A percentile compares a stretch with the other conserved stretches of the same genome.
phyloP scores from a whole-genome alignment of 2,329 filamentous ascomycete genomes.

The Mariannaea sp. region DNA sequence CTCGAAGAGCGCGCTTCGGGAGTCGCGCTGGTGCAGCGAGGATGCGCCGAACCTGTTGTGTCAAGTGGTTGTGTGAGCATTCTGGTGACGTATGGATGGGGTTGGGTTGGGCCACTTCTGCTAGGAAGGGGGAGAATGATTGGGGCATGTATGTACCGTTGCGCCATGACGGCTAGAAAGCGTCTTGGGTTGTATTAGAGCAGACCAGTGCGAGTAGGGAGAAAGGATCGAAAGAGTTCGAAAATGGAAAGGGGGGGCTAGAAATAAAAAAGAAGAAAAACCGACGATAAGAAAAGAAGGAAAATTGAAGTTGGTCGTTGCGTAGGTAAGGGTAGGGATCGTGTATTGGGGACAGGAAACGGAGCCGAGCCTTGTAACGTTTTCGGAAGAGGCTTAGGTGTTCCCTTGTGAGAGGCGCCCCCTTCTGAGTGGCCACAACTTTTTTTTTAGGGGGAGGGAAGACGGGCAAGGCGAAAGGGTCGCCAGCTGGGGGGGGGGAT shows the following conservation, averaged over 20 bases:
- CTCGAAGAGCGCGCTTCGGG: slow-evolving; percentile 74
- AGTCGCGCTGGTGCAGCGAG: slow-evolving; percentile 74
- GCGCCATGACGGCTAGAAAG: slow-evolving; percentile 39
- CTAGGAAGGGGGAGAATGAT: too few species aligned
- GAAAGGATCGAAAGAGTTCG: neutral
- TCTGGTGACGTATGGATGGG: neutral
- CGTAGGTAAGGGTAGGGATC: too few species aligned
- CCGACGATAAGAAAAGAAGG: neutral
- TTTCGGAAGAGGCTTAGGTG: slow-evolving; percentile 12
- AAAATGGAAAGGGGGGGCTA: neutral
- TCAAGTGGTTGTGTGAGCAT: slow-evolving; percentile 9
- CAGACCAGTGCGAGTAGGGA: slow-evolving; percentile 6
- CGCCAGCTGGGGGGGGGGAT: neutral
- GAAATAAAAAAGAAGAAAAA: slow-evolving; percentile 4
- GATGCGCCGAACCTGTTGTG: slow-evolving; percentile 67
- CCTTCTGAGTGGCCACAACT: slow-evolving; percentile 1
- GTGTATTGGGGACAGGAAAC: slow-evolving; percentile 3
- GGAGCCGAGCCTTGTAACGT: slow-evolving; percentile 6
- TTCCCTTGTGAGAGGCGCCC: slow-evolving; percentile 11
- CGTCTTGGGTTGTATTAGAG: neutral
- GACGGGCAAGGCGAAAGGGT: neutral
- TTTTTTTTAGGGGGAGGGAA: neutral
- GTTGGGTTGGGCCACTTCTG: neutral
- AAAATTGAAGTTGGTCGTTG: slow-evolving; percentile 12
- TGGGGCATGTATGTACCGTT: slow-evolving; percentile 37